Evolutionary conservation across 1,284 basidiomycete genomes (phyloP), one percentile per base, ranked within the genome.

Genomic region (Rhizoctonia solani): DNA sequence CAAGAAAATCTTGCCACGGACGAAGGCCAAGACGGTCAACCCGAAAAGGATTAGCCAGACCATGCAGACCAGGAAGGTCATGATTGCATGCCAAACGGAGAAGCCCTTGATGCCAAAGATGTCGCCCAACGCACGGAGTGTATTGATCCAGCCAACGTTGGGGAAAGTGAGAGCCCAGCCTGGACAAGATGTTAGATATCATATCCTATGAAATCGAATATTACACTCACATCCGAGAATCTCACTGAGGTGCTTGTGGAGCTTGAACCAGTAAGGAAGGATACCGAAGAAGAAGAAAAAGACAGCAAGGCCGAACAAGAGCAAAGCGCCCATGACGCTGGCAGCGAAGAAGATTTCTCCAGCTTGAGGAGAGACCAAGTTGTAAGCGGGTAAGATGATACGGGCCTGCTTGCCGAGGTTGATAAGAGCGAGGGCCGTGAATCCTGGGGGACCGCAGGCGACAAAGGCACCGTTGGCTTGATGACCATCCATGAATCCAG

Each of bases 401-500:
- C 54, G 63, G 19, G 69, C 54, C 13, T 63, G 58, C 46, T 67
- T 59, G 32, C 69, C 69, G n/a, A 70, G 66, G 19, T 61, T 63
- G 65, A 70, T 69, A 19, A 70, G 68, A 23, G 69, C 69, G 13
- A 67, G 44, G 27, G 69, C 69, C 4, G 68, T 69, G 65, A 69
- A 70, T 23, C 69, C 69, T 13, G 69, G 69, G 16, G 69, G 69
- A 25, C 69, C 69, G 53, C 63, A 66, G 6, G 65, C 69, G 42
- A 70, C 69, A 52, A 70, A 70, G 19, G 67, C 69, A 30, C 67
- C 70, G 50, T 71, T 71, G 11, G 70, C 70, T 63, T 69, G 69
- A 34, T 68, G 67, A 11, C 70, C 70, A 19, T 68, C 59, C 49
- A 71, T 52, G 47, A 63, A 63, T n/a, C 59, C 59, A 16, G 59